Conservation (phyloP, 2,329 filamentous ascomycete genomes). For the Lecanosticta acicola region DNA sequence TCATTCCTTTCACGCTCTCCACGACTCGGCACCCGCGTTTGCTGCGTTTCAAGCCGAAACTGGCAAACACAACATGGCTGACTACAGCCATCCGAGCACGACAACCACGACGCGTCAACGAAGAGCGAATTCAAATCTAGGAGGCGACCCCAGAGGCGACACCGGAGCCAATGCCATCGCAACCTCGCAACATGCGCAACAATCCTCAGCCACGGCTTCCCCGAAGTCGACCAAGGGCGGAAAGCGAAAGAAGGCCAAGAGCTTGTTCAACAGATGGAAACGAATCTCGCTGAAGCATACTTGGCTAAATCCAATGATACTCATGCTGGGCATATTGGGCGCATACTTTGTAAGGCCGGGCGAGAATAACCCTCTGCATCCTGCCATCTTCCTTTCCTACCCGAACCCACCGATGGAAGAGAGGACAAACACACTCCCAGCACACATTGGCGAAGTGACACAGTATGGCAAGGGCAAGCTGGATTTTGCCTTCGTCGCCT, state of each 20-base stretch:
- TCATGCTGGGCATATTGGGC: constrained; percentile 58
- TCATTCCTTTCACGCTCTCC: constrained; percentile 9
- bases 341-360: constrained; percentile 71
- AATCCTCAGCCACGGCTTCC: constrained; percentile 16
- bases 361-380: constrained; percentile 69
- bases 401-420: constrained; percentile 45
- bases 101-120: constrained; percentile 13
- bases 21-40: not conserved
- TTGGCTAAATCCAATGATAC: constrained; percentile 62
- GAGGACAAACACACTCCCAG: constrained; percentile 40
- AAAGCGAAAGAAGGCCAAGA: constrained; percentile 44
- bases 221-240: constrained; percentile 24
- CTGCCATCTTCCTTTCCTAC: constrained; percentile 88
- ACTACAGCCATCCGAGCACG: constrained; percentile 9
- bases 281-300: constrained; percentile 49
- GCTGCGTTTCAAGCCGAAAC: constrained; percentile 1
- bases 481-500: constrained; percentile 80
- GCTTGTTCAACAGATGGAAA: constrained; percentile 42
- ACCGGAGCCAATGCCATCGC: constrained; percentile 48
- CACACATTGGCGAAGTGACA: constrained; percentile 34
- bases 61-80: not conserved
- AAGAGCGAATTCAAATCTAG: constrained; percentile 38
- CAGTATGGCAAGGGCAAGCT: constrained; percentile 86
- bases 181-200: constrained; percentile 30
- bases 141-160: constrained; percentile 49